phyloP scores from a whole-genome alignment of 2,329 filamentous ascomycete genomes.

The Exophiala bonariae region DNA sequence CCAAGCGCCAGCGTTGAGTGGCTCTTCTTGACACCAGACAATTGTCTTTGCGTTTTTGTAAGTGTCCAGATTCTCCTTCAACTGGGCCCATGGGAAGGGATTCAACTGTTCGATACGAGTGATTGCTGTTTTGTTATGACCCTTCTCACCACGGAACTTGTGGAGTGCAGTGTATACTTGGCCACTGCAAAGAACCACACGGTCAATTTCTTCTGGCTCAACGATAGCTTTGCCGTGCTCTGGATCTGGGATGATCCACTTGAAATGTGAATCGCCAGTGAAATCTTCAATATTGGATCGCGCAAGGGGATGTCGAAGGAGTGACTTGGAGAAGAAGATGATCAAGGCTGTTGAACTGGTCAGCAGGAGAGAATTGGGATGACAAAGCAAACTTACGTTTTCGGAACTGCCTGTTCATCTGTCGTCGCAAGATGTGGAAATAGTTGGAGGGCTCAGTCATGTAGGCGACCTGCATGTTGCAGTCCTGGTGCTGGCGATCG shows the following conservation, averaged over 20 bases:
- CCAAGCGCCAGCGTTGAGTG: constrained; percentile 95
- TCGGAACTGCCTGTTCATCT: constrained; percentile 99
- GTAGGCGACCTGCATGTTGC: constrained; percentile 98
- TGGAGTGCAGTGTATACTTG: constrained; percentile 89
- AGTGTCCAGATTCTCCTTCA: constrained; percentile 92
- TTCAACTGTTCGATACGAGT: constrained; percentile 97
- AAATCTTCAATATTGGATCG: constrained; percentile 91
- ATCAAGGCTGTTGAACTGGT: constrained; percentile 66
- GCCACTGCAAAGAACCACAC: constrained; percentile 89
- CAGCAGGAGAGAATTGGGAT: background rate
- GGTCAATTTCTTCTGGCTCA: constrained; percentile 81
- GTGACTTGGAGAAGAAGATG: constrained; percentile 97
- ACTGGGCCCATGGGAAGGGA: constrained; percentile 97
- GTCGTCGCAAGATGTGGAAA: constrained; percentile 93
- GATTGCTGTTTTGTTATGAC: constrained; percentile 86
- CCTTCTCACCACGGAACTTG: constrained; percentile 86
- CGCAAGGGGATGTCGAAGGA: constrained; percentile 89
- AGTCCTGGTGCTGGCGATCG: constrained; percentile 96
- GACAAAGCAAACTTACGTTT: constrained; percentile 73
- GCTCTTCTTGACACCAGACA: constrained; percentile 97
- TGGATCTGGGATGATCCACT: constrained; percentile 92
- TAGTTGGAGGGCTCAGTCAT: constrained; percentile 95
- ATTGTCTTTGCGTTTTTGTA: constrained; percentile 98
- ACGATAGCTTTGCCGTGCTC: constrained; percentile 78
- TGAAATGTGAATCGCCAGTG: constrained; percentile 86